These are phyloP conservation scores for Tillandsia fasciculata DNA, from an alignment of 176 grass and related monocot species.

Conservation along the genomic window DNA sequence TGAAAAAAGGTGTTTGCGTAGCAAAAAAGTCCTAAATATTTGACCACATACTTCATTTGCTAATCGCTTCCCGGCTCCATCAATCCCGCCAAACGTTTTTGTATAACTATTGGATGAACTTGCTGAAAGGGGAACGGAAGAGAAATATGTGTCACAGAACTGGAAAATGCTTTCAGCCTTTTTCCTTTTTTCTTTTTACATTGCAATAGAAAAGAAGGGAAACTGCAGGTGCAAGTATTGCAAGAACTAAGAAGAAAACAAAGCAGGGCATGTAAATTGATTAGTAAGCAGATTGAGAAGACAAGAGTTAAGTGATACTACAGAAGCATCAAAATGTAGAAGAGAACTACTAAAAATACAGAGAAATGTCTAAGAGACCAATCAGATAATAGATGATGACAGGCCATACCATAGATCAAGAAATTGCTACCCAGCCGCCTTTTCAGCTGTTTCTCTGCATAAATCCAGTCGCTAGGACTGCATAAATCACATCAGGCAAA, in stretches of 20 bases:
- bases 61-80: constrained; percentile 69
- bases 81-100: constrained; percentile 74
- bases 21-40: background rate
- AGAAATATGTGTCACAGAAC: constrained; percentile 3
- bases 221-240: background rate
- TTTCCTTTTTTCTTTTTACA: background rate
- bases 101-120: constrained; percentile 71
- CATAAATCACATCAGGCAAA: constrained; percentile 1
- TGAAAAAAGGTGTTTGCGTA: no score
- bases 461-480: constrained; percentile 77
- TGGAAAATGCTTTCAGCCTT: background rate
- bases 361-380: background rate
- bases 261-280: no score
- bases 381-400: background rate
- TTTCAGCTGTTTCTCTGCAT: constrained; percentile 51
- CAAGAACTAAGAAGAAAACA: no score
- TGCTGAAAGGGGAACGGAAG: constrained; percentile 32
- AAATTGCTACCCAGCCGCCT: constrained; percentile 50
- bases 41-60: constrained; percentile 63
- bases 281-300: no score
- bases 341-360: background rate
- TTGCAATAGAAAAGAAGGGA: background rate
- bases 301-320: background rate
- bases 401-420: constrained; percentile 55
- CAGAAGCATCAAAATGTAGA: background rate